Base-by-base conservation (phyloP, 495 filamentous ascomycete species). In the Lepraria neglecta region DNA sequence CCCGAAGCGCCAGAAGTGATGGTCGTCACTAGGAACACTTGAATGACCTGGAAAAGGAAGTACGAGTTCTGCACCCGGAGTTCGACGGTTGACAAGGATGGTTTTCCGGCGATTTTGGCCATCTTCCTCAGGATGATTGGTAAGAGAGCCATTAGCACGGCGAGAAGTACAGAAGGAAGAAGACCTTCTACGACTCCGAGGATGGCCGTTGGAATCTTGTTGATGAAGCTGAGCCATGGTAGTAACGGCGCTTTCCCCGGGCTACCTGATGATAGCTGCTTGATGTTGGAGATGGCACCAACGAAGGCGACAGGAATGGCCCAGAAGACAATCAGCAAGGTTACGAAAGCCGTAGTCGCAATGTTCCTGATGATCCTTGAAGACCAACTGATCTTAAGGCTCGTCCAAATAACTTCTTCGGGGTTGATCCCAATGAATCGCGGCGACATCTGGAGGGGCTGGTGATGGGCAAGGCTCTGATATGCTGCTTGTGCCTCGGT, bases 1-100 rank as follows among this genome's bases (percentile, higher is more conserved):
- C 72, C 74, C 31, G 77, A 67, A 3, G 87, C 81, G 1, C 90
- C 79, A 15, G 91, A 90, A 19, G 87, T 76, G 31, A 96, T 46
- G 3, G 94, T 97, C 2, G 90, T 80, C 33, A 98, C 83, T 55
- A 98, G 76, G 78, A 97, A 98, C 19, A 96, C 89, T 73, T 98
- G 92, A 33, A 98, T 79, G 46, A 98, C 87, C 72, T 96, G 92
- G 82, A 97, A 98, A 19, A 80, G 82, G 69, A 97, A 98, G 78
- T 95, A 98, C 53, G 80, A 88, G 69, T 95, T 95, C 70, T 98
- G 94, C 1, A 86, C 87, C 50, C 86, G 87, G 42, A 96, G 77
- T 74, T 98, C 94, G 35, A 97, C 82, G 14, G 83, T 81, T 7
- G 91, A 86, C 4, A 82, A 66, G 12, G 87, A 91, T 14, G 91